phyloP scores from a whole-genome alignment of 805 yeast species.

The Barnettozyma sp. region DNA sequence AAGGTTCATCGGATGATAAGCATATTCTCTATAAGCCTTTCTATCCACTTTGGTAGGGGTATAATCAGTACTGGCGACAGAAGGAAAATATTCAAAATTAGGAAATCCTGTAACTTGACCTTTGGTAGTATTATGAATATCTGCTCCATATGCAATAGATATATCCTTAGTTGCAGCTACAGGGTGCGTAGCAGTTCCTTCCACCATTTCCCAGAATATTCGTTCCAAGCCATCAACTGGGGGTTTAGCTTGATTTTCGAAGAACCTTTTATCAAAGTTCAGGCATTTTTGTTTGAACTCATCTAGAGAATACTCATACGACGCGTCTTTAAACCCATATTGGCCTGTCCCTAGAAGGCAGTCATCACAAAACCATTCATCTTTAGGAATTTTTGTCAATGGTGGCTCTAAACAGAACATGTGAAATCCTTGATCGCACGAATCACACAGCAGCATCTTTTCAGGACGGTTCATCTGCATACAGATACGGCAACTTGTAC shows the following conservation, averaged over 20 bases:
- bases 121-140: conserved; percentile 58
- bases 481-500: conserved; percentile 44
- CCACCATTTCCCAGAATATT: conserved; percentile 59
- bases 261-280: conserved; percentile 40
- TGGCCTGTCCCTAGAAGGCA: conserved; percentile 85
- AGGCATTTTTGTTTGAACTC: conserved; percentile 55
- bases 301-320: conserved; percentile 44
- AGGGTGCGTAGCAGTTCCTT: conserved; percentile 49
- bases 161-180: not conserved
- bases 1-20: conserved; percentile 67
- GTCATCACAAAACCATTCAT: conserved; percentile 73
- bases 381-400: conserved; percentile 43
- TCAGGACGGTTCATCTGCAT: conserved; percentile 37
- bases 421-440: conserved; percentile 68
- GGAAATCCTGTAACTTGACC: conserved; percentile 78
- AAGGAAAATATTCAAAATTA: conserved; percentile 32
- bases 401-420: conserved; percentile 58
- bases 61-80: conserved; percentile 10
- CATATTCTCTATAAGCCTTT: conserved; percentile 30
- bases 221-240: conserved; percentile 43
- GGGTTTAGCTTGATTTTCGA: conserved; percentile 30
- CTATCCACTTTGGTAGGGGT: conserved; percentile 8
- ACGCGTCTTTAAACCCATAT: conserved; percentile 76
- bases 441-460: conserved; percentile 56
- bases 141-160: conserved; percentile 58